Base-by-base conservation (phyloP, 129 eudicot species). In the Pulicaria dysenterica region DNA sequence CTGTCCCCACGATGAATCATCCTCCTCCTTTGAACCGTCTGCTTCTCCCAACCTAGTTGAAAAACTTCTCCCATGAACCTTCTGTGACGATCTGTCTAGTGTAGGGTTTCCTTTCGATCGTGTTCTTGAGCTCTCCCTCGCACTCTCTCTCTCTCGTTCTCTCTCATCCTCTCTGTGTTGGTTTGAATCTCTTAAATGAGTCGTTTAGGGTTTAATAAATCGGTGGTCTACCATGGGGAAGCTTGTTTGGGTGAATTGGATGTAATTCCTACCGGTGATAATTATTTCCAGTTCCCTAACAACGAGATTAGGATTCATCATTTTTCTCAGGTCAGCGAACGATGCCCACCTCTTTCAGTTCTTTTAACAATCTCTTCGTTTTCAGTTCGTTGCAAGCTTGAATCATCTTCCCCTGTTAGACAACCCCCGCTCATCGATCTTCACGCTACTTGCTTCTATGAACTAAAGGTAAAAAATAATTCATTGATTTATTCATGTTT, bases 361-460 rank as follows among this genome's bases (percentile, higher is more conserved):
- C 79, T 92, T 47, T 86, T 85, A 48, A 87, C 96, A 12, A 83
- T 92, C 44, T 85, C 95, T 0, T 72, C 86, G 0, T 86, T 75
- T 36, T 66, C 91, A 24, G 91, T 92, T 43, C 72, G 82, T 15
- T 92, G 98, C 85, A 92, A 89, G 82, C 98, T 92, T 34, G 95
- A 92, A 73, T 88, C 98, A 7, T 36, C 72, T 16, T 65, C 84
- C 0, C 48, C 73, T 11, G 58, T 49, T 45, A 82, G 77, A 13
- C 91, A 88, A 19, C 57, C 85, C 1, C 71, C 70, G 73, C 75
- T 89, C 57, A 79, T 83, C 47, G 84, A 82, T 75, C 98, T 92
- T 64, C 95, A 92, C 51, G 84, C 94, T 16, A 61, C 86, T 14
- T 87, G 95, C 78, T 92, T 85, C 78, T 85, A 92, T 49, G 95